phyloP scores from a whole-genome alignment of 345 rosid genomes.

The Physaria fendleri region DNA sequence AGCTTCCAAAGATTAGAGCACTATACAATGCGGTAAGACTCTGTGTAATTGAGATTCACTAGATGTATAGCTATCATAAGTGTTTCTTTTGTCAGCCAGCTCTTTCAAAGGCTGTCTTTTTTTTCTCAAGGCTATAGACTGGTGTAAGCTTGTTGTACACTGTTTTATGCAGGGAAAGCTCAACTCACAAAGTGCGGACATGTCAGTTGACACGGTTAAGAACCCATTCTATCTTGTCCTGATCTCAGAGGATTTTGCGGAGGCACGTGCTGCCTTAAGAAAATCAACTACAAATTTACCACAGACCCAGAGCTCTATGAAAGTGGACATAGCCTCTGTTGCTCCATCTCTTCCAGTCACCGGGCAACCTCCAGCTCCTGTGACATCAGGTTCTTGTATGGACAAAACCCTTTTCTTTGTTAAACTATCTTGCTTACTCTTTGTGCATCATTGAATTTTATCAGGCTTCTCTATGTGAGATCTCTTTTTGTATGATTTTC shows the following conservation, averaged over 20 bases:
- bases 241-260: constrained; percentile 82
- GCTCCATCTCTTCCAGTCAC: constrained; percentile 51
- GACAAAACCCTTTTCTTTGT: not conserved
- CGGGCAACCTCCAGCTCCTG: constrained; percentile 53
- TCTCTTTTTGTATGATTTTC: constrained; percentile 20
- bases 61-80: not conserved
- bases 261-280: constrained; percentile 86
- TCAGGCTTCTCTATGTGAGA: constrained; percentile 7
- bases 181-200: constrained; percentile 57
- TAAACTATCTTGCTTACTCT: not conserved
- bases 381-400: constrained; percentile 52
- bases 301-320: constrained; percentile 66
- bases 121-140: constrained; percentile 9
- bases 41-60: not conserved
- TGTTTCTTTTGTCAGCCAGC: constrained; percentile 7
- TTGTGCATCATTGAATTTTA: constrained; percentile 8
- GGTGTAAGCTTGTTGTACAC: constrained; percentile 6
- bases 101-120: constrained; percentile 9
- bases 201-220: constrained; percentile 55
- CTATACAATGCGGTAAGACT: constrained; percentile 79
- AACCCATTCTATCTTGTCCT: constrained; percentile 76
- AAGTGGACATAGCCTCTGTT: constrained; percentile 65
- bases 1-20: constrained; percentile 73
- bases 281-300: constrained; percentile 60
- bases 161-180: constrained; percentile 61